Base-by-base conservation (phyloP, 805 yeast genomes). In the Ogataea neopini region DNA sequence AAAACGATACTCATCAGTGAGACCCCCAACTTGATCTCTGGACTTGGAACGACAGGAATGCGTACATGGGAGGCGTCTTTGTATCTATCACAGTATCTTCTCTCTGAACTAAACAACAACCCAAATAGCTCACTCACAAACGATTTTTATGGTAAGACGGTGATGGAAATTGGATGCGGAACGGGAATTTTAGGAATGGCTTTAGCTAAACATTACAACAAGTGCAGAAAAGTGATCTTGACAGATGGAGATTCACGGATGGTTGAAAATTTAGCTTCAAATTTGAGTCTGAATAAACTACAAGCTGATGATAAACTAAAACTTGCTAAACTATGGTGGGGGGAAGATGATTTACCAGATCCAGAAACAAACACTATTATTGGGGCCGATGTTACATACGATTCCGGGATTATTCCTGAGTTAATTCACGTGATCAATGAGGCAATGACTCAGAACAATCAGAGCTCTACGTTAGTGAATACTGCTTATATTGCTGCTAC, bases 21-120 rank as follows among this genome's bases (percentile, higher is more conserved):
- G 57, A 73, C 80, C 0, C 92, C 91, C 0, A 71, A 75, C 45
- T 51, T 86, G 44, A 78, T 86, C 11, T 77, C 87, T 30, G 88
- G 88, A 1, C 61, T 69, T n/a, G 96, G 95, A 4, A 84, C 96
- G 1, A 92, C 97, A 0, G 97, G 97, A 0, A 67, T 81, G 45
- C 71, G 97, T 34, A 92, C 97, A 0, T 91, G 97, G 98, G 97
- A 89, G 60, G 97, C 96, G 2, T 86, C 96, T 0, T 55, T 87
- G 6, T 88, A 72, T 44, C 66, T 92, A 6, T 69, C 85, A 1
- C 74, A 81, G 32, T 84, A 69, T 55, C 54, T 87, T 13, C 52
- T 69, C 3, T 47, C 45, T 17, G 14, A 36, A 7, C 17, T 22
- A 28, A 48, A 41, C 10, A 15, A n/a, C 0, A 39, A 47, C 3